Conservation (phyloP, 169 alveolate species). For the Sarcocystis neurona region DNA sequence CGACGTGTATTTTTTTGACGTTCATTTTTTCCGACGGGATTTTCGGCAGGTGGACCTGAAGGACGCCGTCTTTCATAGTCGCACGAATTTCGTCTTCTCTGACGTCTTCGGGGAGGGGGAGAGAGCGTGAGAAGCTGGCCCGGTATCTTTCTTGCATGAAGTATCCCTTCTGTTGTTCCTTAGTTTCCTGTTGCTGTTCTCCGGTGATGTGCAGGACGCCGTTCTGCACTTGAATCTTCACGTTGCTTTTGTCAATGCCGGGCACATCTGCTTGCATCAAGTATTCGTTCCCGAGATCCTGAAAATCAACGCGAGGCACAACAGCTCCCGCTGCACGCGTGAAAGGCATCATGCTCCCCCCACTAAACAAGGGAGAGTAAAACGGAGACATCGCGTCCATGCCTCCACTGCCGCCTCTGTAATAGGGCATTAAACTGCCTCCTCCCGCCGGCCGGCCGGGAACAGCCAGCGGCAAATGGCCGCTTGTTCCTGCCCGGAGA, state of each 20-base stretch:
- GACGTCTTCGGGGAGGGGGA: constrained; percentile 35
- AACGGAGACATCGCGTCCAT: too few relatives aligned
- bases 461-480: too few relatives aligned
- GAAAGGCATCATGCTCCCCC: too few relatives aligned
- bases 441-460: too few relatives aligned
- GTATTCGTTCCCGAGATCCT: constrained; percentile 42
- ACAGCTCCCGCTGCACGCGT: too few relatives aligned
- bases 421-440: too few relatives aligned
- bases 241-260: constrained; percentile 44
- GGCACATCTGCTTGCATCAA: constrained; percentile 66
- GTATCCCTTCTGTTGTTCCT: constrained; percentile 2
- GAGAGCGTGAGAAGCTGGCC: constrained; percentile 35
- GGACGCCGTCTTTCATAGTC: constrained; percentile 42
- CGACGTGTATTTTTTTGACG: too few relatives aligned
- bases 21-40: too few relatives aligned
- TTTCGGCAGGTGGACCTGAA: constrained; percentile 58
- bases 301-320: constrained; percentile 54
- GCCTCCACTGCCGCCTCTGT: too few relatives aligned
- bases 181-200: constrained; percentile 1
- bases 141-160: constrained; percentile 49
- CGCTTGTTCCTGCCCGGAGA: too few relatives aligned
- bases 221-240: constrained; percentile 43
- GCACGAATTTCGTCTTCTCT: constrained; percentile 52
- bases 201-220: constrained; percentile 40
- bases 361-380: too few relatives aligned